Evolutionary conservation across 805 yeast species (phyloP).

Genomic region (Ogataea nakhonphanomensis): DNA sequence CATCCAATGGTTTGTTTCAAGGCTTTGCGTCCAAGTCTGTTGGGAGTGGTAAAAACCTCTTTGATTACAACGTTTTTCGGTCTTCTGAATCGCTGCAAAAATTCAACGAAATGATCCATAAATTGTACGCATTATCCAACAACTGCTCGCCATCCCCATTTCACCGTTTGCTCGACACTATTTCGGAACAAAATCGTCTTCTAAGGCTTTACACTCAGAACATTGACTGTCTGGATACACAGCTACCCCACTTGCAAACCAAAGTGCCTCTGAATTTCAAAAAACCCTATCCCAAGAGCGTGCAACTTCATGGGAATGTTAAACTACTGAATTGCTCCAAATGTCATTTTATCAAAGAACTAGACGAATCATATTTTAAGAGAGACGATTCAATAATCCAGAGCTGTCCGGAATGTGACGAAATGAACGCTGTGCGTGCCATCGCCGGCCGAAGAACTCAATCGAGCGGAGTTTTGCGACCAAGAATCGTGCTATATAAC

Average conservation of each 20-base stretch:
- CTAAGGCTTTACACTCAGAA: constrained; percentile 82
- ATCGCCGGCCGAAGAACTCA: constrained; percentile 64
- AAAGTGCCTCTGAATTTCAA: constrained; percentile 42
- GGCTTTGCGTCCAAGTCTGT: constrained; percentile 40
- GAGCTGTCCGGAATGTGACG: constrained; percentile 61
- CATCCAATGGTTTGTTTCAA: constrained; percentile 72
- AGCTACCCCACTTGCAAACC: constrained; percentile 48
- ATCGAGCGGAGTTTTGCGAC: constrained; percentile 60
- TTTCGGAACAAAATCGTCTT: constrained; percentile 62
- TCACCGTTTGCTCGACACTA: constrained; percentile 57
- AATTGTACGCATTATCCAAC: constrained; percentile 52
- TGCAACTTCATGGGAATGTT: constrained; percentile 85
- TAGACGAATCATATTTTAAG: constrained; percentile 51
- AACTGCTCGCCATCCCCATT: constrained; percentile 69
- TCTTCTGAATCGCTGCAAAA: constrained; percentile 54
- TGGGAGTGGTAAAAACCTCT: constrained; percentile 54
- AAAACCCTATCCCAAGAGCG: constrained; percentile 46
- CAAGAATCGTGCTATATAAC: constrained; percentile 66
- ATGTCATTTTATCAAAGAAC: constrained; percentile 55
- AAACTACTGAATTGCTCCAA: constrained; percentile 72
- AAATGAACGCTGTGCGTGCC: constrained; percentile 50
- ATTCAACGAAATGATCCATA: constrained; percentile 73
- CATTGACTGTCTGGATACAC: constrained; percentile 75
- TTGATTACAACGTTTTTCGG: constrained; percentile 76
- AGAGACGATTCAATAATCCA: constrained; percentile 34